A percentile compares a stretch with the other conserved stretches of the same genome.
These are phyloP conservation scores for Hydrangea macrophylla DNA, from an alignment of 148 eudicot genomes.

Conservation along the genomic window DNA sequence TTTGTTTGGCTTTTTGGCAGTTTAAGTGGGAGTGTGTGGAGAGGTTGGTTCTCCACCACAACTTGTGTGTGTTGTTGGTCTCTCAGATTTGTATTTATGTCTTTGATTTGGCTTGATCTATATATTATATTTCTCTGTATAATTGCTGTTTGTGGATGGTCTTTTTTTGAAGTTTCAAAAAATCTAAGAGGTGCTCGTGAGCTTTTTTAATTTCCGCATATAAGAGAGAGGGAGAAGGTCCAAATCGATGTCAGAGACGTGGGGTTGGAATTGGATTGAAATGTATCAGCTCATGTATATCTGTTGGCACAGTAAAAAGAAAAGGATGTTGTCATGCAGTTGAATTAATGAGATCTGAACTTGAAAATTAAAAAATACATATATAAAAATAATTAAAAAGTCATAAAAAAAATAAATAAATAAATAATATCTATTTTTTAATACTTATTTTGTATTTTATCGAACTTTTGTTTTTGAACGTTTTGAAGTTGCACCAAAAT, in stretches of 20 bases:
- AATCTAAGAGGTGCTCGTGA: conserved; percentile 30
- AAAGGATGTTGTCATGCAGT: conserved; percentile 9
- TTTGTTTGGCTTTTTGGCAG: too few species aligned
- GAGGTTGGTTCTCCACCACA: conserved; percentile 31
- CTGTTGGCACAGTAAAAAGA: conserved; percentile 16
- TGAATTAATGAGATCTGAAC: too few species aligned
- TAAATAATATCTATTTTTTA: too few species aligned
- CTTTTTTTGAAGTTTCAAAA: conserved; percentile 22
- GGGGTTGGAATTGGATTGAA: conserved; percentile 15
- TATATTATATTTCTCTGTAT: not conserved
- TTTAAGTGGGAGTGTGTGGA: conserved; percentile 12
- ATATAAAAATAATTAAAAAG: too few species aligned
- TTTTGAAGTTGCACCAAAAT: too few species aligned
- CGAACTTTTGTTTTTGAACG: too few species aligned
- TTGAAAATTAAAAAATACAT: too few species aligned
- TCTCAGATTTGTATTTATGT: conserved; percentile 20
- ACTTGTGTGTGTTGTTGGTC: conserved; percentile 14
- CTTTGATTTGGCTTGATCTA: conserved; percentile 2
- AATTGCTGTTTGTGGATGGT: conserved; percentile 25
- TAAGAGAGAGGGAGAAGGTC: not conserved
- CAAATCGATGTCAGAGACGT: conserved; percentile 12
- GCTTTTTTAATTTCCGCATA: not conserved
- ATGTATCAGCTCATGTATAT: conserved; percentile 10
- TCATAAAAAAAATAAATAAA: too few species aligned
- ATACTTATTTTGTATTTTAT: too few species aligned